These are phyloP conservation scores for Trypanosoma scelopori DNA, from an alignment of 208 protist species.

Conservation along the genomic window DNA sequence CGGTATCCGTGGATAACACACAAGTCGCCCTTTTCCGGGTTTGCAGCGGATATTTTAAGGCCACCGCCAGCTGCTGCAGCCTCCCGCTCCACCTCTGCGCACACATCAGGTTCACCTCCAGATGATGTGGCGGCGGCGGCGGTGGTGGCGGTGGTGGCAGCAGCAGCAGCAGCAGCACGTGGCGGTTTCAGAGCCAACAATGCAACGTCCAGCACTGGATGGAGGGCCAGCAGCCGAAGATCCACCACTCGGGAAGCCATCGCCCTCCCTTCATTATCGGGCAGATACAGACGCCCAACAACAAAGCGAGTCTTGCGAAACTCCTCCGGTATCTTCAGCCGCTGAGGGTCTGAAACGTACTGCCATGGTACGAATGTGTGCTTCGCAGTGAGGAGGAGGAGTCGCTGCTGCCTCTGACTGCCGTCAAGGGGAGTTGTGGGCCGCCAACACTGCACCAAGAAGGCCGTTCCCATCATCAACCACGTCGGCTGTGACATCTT, in stretches of 20 bases:
- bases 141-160: no score
- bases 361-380: conserved; percentile 81
- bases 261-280: conserved; percentile 24
- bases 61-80: conserved; percentile 7
- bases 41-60: conserved; percentile 4
- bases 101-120: background rate
- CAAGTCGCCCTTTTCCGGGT: conserved; percentile 3
- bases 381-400: conserved; percentile 72
- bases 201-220: conserved; percentile 63
- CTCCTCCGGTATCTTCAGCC: conserved; percentile 76
- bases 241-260: conserved; percentile 24
- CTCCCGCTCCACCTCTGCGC: conserved; percentile 1
- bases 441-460: conserved; percentile 19
- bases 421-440: background rate
- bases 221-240: conserved; percentile 46
- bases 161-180: background rate
- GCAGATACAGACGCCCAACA: conserved; percentile 48
- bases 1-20: conserved; percentile 53
- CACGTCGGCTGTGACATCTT: conserved; percentile 78
- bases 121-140: background rate
- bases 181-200: conserved; percentile 29
- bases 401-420: background rate
- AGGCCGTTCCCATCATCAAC: conserved; percentile 86
- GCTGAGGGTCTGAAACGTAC: conserved; percentile 38
- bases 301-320: conserved; percentile 75